Percentiles rank a stretch among this genome's conserved stretches.
Conservation (phyloP, 2,329 filamentous ascomycete genomes). For the Xenoacremonium recifei region DNA sequence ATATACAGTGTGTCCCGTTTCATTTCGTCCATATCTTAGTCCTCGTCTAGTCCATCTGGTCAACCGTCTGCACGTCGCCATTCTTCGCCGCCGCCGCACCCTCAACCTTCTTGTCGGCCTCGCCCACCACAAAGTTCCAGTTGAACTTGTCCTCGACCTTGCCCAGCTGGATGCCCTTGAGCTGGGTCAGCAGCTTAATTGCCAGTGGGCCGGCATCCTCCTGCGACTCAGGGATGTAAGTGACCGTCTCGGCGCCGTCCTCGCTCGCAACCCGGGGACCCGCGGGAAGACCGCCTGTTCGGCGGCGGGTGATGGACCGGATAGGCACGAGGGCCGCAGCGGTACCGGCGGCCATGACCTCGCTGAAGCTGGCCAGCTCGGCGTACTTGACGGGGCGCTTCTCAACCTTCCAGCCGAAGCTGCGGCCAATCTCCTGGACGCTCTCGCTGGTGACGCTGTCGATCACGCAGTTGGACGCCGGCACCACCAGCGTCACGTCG, state of each 20-base stretch:
- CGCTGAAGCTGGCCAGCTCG: constrained; percentile 55
- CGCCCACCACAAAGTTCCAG: constrained; percentile 59
- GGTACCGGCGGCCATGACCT: constrained; percentile 90
- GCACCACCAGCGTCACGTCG: constrained; percentile 74
- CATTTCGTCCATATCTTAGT: too few species aligned
- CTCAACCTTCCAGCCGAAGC: constrained; percentile 84
- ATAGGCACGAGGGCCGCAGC: constrained; percentile 90
- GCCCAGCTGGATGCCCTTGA: constrained; percentile 85
- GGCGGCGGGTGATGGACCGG: constrained; percentile 76
- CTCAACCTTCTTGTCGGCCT: constrained; percentile 44
- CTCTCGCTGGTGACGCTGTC: constrained; percentile 82
- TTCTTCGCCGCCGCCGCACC: constrained; percentile 17
- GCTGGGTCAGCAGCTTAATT: constrained; percentile 67
- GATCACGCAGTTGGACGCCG: constrained; percentile 84
- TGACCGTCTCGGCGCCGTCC: constrained; percentile 45
- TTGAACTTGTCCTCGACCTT: constrained; percentile 73
- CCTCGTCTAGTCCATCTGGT: constrained; percentile 31
- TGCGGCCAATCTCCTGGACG: constrained; percentile 70
- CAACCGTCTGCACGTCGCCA: constrained; percentile 27
- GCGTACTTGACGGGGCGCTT: constrained; percentile 64
- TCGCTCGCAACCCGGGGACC: constrained; percentile 40
- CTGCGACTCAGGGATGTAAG: constrained; percentile 52
- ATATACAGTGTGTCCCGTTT: background rate
- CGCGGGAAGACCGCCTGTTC: constrained; percentile 28
- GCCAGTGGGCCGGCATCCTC: constrained; percentile 74